These are phyloP conservation scores for Brassica nigra DNA, from an alignment of 345 rosid genomes.

Conservation along the genomic window DNA sequence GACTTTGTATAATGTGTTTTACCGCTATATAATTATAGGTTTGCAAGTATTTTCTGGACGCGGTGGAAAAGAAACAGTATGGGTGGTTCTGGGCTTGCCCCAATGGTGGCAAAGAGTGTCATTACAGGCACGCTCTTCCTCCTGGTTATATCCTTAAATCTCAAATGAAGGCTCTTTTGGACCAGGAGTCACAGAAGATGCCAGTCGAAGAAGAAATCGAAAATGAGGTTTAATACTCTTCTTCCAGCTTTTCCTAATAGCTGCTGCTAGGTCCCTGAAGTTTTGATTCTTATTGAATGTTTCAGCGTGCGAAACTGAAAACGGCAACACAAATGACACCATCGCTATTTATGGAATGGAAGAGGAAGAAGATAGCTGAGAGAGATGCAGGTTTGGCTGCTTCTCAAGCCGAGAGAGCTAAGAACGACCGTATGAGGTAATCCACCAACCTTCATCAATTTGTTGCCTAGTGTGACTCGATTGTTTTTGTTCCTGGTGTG, in stretches of 20 bases:
- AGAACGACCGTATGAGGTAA: slow-evolving; percentile 95
- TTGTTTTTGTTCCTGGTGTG: slow-evolving; percentile 21
- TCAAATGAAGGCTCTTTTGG: slow-evolving; percentile 94
- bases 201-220: slow-evolving; percentile 92
- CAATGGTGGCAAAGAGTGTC: slow-evolving; percentile 83
- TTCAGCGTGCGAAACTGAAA: slow-evolving; percentile 73
- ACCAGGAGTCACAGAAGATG: slow-evolving; percentile 75
- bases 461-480: neutral
- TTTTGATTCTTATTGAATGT: slow-evolving; percentile 13
- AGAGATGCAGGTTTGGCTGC: slow-evolving; percentile 84
- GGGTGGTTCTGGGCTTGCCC: slow-evolving; percentile 99
- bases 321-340: slow-evolving; percentile 84
- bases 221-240: slow-evolving; percentile 56
- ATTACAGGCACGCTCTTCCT: slow-evolving; percentile 96
- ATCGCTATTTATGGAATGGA: slow-evolving; percentile 88
- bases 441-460: neutral
- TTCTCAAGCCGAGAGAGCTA: slow-evolving; percentile 87
- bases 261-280: slow-evolving; percentile 2
- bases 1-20: neutral
- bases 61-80: slow-evolving; percentile 94
- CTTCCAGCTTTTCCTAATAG: neutral
- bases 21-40: slow-evolving; percentile 51
- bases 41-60: slow-evolving; percentile 92
- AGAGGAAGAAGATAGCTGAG: slow-evolving; percentile 75
- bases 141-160: slow-evolving; percentile 90